Base-by-base conservation (phyloP, 768 basidiomycete species). In the Mycena capillaripes region DNA sequence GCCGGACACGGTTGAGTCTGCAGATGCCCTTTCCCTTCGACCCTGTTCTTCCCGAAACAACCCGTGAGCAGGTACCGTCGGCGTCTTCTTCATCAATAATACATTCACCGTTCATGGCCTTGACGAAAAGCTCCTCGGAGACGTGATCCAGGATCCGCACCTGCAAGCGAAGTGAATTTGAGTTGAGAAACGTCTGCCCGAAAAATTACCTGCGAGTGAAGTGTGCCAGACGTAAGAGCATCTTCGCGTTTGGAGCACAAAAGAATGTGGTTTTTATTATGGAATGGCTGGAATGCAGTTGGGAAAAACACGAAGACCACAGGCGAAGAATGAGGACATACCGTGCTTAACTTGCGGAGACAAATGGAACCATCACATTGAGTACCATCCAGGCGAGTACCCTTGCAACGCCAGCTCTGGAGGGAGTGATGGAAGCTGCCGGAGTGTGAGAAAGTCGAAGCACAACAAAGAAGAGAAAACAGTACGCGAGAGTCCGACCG, bases 81-180 rank as follows among this genome's bases (percentile, higher is more conserved):
- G 34, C 59, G 67, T 69, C 67, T 6, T 69, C 67, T 10, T 61
- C 67, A 5, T 69, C 58, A 27, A 69, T 69, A 29, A 61, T 69
- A 10, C 29, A 48, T 14, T 61, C 44, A 21, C 67, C 67, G 29
- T 61, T 61, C 67, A 69, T 69, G 4, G 42, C 67, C 48, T 61
- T 61, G 27, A 69, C 50, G 25, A 69, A 69, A 14, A 69, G 56
- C 9, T 69, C 58, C 50, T 69, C 67, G 19, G 67, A 69, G 48
- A 69, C 48, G 29, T 61, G 58, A 69, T 69, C 67, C 6, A 61
- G 32, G 19, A 69, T 69, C 27, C 16, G 48, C 27, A 32, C 36
- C 48, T 50, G 53, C 56, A 46, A 67, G 44, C 55, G 67, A 34
- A 40, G 10, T 3, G 46, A 68, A n/a, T n/a, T n/a, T n/a, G n/a